Conservation (phyloP, 768 basidiomycete species). For the Suillus luteus region DNA sequence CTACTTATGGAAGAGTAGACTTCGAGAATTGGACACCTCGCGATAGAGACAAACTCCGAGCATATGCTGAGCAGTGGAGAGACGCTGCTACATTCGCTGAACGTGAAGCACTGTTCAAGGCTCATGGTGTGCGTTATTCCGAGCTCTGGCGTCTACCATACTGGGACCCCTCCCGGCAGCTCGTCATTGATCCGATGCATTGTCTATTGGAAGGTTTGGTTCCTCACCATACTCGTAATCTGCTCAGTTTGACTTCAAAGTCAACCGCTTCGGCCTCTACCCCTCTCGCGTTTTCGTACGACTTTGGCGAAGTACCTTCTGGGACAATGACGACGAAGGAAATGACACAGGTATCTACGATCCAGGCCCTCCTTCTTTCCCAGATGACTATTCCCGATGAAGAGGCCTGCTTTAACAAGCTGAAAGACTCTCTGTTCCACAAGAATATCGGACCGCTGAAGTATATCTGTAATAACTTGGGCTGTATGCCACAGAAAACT, state of each 20-base stretch:
- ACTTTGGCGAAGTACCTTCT: not conserved
- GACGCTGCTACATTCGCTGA: conserved; percentile 10
- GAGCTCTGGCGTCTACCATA: conserved; percentile 36
- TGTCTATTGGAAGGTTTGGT: conserved; percentile 25
- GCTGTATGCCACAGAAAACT: conserved; percentile 9
- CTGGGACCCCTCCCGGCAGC: conserved; percentile 33
- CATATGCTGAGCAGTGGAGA: conserved; percentile 14
- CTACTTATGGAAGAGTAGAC: conserved; percentile 9
- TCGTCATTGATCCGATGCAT: conserved; percentile 42
- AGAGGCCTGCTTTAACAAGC: not conserved
- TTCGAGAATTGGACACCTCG: conserved; percentile 17
- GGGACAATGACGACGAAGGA: conserved; percentile 2
- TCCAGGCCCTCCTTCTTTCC: conserved; percentile 9
- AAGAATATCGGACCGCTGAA: conserved; percentile 13
- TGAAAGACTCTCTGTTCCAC: conserved; percentile 4
- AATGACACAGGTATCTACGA: conserved; percentile 11
- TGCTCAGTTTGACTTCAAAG: conserved; percentile 10
- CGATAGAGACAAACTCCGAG: conserved; percentile 11
- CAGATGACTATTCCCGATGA: not conserved
- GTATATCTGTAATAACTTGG: conserved; percentile 2
- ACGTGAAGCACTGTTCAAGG: conserved; percentile 15
- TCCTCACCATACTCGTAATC: not conserved
- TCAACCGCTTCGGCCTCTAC: not conserved
- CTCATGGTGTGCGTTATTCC: conserved; percentile 32
- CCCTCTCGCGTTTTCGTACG: not conserved